Conservation (phyloP, 192 early-diverging fungal species). For the Coemansia sp. region DNA sequence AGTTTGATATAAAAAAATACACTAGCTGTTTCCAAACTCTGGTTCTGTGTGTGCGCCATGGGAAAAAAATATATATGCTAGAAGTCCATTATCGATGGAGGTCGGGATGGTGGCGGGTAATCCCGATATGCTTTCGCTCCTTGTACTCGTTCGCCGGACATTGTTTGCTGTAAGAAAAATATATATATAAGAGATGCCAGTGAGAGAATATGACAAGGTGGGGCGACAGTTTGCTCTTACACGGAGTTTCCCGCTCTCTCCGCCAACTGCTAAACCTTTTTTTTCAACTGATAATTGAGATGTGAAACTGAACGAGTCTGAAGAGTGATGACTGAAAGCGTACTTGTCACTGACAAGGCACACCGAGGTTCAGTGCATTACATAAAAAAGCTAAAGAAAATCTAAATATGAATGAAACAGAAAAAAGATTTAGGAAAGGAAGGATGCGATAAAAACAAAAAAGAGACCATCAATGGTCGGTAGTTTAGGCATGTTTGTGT, state of each 20-base stretch:
- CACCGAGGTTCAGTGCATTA: not conserved
- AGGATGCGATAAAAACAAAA: too few species aligned
- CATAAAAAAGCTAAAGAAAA: not conserved
- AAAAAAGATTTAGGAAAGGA: not conserved
- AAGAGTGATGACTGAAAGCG: not conserved
- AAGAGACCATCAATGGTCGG: not conserved
- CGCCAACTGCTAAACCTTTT: not conserved
- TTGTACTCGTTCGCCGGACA: not conserved
- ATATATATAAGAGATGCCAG: not conserved
- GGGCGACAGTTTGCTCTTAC: not conserved
- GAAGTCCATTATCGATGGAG: conserved; percentile 18
- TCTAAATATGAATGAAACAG: not conserved
- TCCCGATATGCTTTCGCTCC: conserved; percentile 3
- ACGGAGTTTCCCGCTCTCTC: not conserved
- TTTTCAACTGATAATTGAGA: not conserved
- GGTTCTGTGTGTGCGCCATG: not conserved
- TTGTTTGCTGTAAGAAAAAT: not conserved
- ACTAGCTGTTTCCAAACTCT: not conserved
- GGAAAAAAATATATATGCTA: not conserved
- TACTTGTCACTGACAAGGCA: conserved; percentile 7
- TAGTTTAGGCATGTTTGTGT: not conserved
- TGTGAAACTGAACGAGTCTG: not conserved
- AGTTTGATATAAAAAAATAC: not conserved
- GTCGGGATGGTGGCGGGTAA: conserved; percentile 25
- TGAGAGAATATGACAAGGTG: not conserved